Conservation (phyloP, 1,284 basidiomycete species). For the Cutaneotrichosporon sp. region DNA sequence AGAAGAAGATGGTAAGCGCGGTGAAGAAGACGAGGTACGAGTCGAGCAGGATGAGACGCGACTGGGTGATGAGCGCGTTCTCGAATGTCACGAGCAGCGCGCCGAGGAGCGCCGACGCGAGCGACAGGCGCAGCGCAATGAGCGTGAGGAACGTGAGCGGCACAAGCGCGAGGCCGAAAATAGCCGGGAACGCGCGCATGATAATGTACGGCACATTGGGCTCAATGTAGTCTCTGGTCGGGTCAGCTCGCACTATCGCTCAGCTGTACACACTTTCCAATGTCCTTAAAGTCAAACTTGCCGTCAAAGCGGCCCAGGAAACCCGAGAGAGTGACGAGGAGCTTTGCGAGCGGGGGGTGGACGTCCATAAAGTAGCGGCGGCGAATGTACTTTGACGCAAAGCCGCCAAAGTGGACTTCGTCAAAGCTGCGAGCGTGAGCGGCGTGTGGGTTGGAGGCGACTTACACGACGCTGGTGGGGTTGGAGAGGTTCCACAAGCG, state of each 20-base stretch:
- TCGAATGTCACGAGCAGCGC: slow-evolving; percentile 91
- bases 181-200: slow-evolving; percentile 88
- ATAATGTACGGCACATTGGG: slow-evolving; percentile 83
- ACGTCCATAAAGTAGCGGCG: slow-evolving; percentile 97
- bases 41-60: slow-evolving; percentile 92
- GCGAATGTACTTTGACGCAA: slow-evolving; percentile 79
- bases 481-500: slow-evolving; percentile 72
- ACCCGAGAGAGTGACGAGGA: slow-evolving; percentile 85
- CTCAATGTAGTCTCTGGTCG: slow-evolving; percentile 63
- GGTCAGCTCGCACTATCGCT: background rate
- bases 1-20: slow-evolving; percentile 77
- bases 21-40: slow-evolving; percentile 98
- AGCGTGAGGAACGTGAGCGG: slow-evolving; percentile 91
- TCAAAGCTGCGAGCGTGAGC: slow-evolving; percentile 66
- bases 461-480: slow-evolving; percentile 84
- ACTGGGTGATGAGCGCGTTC: slow-evolving; percentile 92
- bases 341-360: slow-evolving; percentile 92
- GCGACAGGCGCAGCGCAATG: slow-evolving; percentile 81
- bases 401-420: slow-evolving; percentile 95
- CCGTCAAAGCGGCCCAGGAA: slow-evolving; percentile 89
- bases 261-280: slow-evolving; percentile 68
- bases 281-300: slow-evolving; percentile 93
- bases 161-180: slow-evolving; percentile 82
- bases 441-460: slow-evolving; percentile 19
- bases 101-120: slow-evolving; percentile 82